Conservation (phyloP, 768 basidiomycete species). For the Neoboletus brunneissimus region DNA sequence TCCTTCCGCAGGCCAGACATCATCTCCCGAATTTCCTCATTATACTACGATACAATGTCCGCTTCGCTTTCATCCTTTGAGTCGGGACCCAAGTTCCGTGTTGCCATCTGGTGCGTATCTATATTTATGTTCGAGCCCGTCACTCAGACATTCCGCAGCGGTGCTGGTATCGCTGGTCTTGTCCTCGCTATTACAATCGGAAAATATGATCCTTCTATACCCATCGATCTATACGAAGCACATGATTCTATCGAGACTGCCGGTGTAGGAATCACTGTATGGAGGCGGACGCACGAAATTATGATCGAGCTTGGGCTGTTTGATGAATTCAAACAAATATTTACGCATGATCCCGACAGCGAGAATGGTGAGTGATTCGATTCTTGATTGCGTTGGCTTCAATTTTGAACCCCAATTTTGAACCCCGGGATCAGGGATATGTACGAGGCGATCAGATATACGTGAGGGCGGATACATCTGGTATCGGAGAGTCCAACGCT, state of each 20-base stretch:
- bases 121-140: background rate
- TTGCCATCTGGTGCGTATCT: constrained; percentile 21
- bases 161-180: constrained; percentile 45
- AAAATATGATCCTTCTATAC: constrained; percentile 18
- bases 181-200: constrained; percentile 36
- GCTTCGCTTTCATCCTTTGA: background rate
- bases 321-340: constrained; percentile 27
- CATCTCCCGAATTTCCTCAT: background rate
- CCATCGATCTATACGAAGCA: constrained; percentile 48
- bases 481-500: no score
- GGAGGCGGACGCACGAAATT: constrained; percentile 46
- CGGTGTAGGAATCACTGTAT: constrained; percentile 45
- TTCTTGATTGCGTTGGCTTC: no score
- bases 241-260: constrained; percentile 37
- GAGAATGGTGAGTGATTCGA: background rate
- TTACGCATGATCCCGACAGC: background rate
- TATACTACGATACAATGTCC: background rate
- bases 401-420: no score
- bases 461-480: no score
- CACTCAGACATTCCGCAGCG: constrained; percentile 18
- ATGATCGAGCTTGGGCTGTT: constrained; percentile 43
- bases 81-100: constrained; percentile 10
- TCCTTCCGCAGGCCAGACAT: background rate
- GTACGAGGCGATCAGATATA: no score
- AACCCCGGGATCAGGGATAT: no score